Base-by-base conservation (phyloP, 352 stramenopile species). In the Phytophthora nicotianae region DNA sequence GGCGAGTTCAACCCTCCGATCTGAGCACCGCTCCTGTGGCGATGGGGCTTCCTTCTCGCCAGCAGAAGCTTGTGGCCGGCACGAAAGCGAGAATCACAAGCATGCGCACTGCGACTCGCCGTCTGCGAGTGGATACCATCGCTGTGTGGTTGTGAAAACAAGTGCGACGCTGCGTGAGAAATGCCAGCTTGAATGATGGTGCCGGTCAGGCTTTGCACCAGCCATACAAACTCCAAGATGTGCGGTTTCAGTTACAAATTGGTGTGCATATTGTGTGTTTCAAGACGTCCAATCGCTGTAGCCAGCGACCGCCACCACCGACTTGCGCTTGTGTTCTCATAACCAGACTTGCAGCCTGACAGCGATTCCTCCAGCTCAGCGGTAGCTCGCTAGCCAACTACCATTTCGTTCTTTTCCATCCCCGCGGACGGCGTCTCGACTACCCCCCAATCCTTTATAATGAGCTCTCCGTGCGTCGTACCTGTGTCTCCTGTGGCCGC, bases 381-480 rank as follows among this genome's bases (percentile, higher is more conserved):
- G 21, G n/a, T 40, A 43, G 19, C 38, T 23, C 45, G 45, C 45
- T 51, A 51, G 10, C 16, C 45, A 26, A 51, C 24, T 50, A 72
- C 51, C 50, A 72, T 69, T 70, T n/a, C 67, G 29, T 33, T 50
- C 52, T 21, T 57, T 21, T 16, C 38, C 41, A 21, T 4, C 19
- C 38, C 33, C 21, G 1, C 24, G 27, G 40, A 49, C 32, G 48
- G 27, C 21, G 21, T 37, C 19, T 56, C 56, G 40, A 35, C 23
- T 37, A 29, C 42, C 17, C 19, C 50, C 24, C 26, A 2, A 58
- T 46, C 62, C 19, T 47, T 26, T 24, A 38, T 37, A 16, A 91
- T 92, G 83, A 92, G 81, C 67, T 90, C 65, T 16, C 86, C 76
- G 43, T 87, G 65, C 38, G 51, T 84, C 24, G 59, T 85, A 17